Conservation (phyloP, 768 basidiomycete species). For the Hortiboletus flavorubellus region DNA sequence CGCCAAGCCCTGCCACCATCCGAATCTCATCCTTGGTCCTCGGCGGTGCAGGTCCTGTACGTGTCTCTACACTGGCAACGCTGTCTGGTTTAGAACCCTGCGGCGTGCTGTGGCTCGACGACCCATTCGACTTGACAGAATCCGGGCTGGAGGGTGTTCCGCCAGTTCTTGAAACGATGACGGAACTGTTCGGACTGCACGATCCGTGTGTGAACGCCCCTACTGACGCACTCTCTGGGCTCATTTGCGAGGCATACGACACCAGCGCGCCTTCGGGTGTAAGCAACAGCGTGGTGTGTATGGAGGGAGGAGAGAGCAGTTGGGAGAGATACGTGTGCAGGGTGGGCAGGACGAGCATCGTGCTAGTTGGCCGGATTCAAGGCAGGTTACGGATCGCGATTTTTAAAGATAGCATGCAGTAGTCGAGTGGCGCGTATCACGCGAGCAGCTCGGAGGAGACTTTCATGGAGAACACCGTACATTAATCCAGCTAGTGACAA, state of each 20-base stretch:
- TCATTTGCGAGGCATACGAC: conserved; percentile 54
- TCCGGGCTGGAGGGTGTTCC: conserved; percentile 10
- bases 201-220: not conserved
- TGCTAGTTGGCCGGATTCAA: not conserved
- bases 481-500: conserved; percentile 9
- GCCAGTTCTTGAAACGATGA: not conserved
- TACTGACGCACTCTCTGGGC: conserved; percentile 4
- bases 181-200: conserved; percentile 7
- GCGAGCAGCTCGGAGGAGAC: no score
- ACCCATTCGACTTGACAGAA: conserved; percentile 9
- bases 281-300: conserved; percentile 71
- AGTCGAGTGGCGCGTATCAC: not conserved
- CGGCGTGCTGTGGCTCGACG: conserved; percentile 7
- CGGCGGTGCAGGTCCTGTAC: conserved; percentile 5
- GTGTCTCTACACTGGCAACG: conserved; percentile 4
- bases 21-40: conserved; percentile 71
- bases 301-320: conserved; percentile 51
- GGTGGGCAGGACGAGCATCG: conserved; percentile 68
- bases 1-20: conserved; percentile 66
- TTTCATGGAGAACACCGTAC: conserved; percentile 21
- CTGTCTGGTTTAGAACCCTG: conserved; percentile 14
- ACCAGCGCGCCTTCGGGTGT: conserved; percentile 75
- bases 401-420: not conserved
- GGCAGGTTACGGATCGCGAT: no score
- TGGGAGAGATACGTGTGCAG: conserved; percentile 65